These are phyloP conservation scores for Stenocarpella maydis DNA, from an alignment of 2,329 filamentous ascomycete species.

Conservation along the genomic window DNA sequence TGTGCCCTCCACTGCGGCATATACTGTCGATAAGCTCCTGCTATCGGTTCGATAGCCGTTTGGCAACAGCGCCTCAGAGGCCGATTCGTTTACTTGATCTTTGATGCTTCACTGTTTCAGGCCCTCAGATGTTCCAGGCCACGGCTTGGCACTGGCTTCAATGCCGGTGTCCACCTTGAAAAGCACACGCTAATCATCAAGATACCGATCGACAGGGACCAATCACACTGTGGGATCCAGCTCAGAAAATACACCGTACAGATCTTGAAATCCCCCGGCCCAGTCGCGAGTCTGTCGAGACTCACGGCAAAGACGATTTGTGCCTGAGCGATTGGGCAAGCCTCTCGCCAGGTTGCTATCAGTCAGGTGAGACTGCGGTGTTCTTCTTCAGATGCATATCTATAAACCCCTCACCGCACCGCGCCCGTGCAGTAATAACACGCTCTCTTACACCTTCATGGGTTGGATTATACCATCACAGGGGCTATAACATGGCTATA, in stretches of 20 bases:
- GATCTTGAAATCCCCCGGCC: not conserved
- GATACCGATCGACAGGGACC: constrained; percentile 16
- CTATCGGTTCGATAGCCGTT: not conserved
- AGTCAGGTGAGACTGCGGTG: not conserved
- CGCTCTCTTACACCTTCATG: constrained; percentile 10
- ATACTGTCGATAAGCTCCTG: constrained; percentile 2
- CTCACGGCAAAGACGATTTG: not conserved
- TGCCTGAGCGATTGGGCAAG: not conserved
- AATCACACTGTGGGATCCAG: constrained; percentile 1
- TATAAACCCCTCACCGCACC: constrained; percentile 7
- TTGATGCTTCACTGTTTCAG: constrained; percentile 12
- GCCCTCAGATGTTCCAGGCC: constrained; percentile 2
- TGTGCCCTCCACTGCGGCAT: not conserved
- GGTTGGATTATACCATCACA: not conserved
- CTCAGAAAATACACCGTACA: not conserved
- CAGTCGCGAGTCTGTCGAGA: not conserved
- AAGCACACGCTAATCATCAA: not conserved
- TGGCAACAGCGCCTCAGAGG: not conserved
- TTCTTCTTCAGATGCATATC: constrained; percentile 11
- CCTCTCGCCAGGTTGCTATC: not conserved
- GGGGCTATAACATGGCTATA: constrained; percentile 15
- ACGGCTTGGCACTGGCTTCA: not conserved
- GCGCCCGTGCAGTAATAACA: constrained; percentile 5
- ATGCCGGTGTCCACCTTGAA: constrained; percentile 1
- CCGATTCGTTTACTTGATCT: not conserved